phyloP scores from a whole-genome alignment of 345 rosid species.

The Schrenkiella parvula region DNA sequence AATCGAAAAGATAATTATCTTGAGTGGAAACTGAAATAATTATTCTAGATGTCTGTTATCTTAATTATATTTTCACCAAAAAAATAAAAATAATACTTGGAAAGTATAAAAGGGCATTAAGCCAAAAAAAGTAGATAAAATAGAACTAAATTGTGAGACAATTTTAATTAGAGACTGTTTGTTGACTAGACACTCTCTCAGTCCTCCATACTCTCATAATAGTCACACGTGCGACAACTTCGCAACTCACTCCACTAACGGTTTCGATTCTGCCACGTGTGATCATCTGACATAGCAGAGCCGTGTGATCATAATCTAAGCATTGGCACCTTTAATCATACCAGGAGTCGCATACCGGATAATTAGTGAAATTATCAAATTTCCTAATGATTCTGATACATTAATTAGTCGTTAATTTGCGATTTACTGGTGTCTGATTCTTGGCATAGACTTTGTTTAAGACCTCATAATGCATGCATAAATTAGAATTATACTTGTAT shows the following conservation, averaged over 20 bases:
- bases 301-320: slow-evolving; percentile 19
- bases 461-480: background rate
- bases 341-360: background rate
- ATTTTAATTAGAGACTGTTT: background rate
- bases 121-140: background rate
- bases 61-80: background rate
- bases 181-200: slow-evolving; percentile 5
- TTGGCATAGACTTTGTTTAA: background rate
- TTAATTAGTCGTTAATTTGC: background rate
- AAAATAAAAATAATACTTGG: background rate
- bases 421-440: background rate
- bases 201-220: slow-evolving; percentile 17
- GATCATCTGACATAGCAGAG: background rate
- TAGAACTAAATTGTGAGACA: background rate
- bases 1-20: background rate
- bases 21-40: background rate
- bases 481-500: background rate
- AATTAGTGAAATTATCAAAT: no score
- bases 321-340: background rate
- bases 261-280: slow-evolving; percentile 8
- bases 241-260: background rate
- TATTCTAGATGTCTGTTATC: background rate
- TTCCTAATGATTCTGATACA: no score
- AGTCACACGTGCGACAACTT: slow-evolving; percentile 24
- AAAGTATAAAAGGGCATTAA: background rate